These are phyloP conservation scores for Paragyromitra xinjiangensis DNA, from an alignment of 495 filamentous ascomycete species.

Conservation along the genomic window DNA sequence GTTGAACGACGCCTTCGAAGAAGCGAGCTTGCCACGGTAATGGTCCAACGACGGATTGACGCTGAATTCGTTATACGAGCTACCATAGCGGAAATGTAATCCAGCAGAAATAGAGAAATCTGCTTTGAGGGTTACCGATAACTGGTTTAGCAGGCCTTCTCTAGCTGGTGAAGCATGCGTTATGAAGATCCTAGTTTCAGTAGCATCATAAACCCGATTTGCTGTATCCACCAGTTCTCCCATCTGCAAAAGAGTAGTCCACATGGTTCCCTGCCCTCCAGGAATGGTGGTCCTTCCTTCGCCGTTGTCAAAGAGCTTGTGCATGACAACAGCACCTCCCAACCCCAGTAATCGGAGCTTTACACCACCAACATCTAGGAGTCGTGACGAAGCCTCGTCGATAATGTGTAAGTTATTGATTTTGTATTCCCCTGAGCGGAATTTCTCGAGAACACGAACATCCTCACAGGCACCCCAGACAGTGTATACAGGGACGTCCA, in stretches of 20 bases:
- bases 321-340: slow-evolving; percentile 98
- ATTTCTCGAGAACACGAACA: slow-evolving; percentile 96
- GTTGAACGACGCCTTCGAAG: slow-evolving; percentile 97
- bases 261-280: slow-evolving; percentile 99
- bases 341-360: slow-evolving; percentile 94
- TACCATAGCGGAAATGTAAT: slow-evolving; percentile 98
- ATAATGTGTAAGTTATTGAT: slow-evolving; percentile 97
- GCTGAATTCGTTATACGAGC: slow-evolving; percentile 99
- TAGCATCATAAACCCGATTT: slow-evolving; percentile 96
- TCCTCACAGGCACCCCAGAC: slow-evolving; percentile 99
- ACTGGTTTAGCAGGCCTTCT: slow-evolving; percentile 96
- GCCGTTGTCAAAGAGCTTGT: slow-evolving; percentile 99
- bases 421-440: slow-evolving; percentile 97
- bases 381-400: slow-evolving; percentile 93
- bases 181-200: slow-evolving; percentile 96
- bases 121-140: slow-evolving; percentile 96
- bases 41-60: slow-evolving; percentile 98
- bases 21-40: slow-evolving; percentile 99
- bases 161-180: slow-evolving; percentile 97
- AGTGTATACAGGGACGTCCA: slow-evolving; percentile 96
- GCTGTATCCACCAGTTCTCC: slow-evolving; percentile 98
- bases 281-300: slow-evolving; percentile 98
- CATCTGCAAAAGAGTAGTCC: slow-evolving; percentile 98
- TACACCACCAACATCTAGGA: slow-evolving; percentile 92
- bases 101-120: slow-evolving; percentile 98